Percentiles rank a stretch among this genome's conserved stretches.
These are phyloP conservation scores for Zizania palustris DNA, from an alignment of 202 grass and related monocot species.

Conservation along the genomic window DNA sequence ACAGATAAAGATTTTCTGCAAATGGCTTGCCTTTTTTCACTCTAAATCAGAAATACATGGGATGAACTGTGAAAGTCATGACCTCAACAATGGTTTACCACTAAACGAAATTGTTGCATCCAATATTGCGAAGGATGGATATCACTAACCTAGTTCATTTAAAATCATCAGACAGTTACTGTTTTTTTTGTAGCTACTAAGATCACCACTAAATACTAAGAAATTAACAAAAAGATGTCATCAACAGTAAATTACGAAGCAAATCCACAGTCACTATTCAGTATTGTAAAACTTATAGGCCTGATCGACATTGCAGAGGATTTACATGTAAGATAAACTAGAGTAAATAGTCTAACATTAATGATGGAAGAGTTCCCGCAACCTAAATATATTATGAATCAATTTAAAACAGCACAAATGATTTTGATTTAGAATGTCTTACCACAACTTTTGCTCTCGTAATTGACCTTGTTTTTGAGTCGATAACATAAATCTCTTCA, in stretches of 20 bases:
- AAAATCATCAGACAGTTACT: neutral
- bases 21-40: too few species aligned
- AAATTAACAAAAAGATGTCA: too few species aligned
- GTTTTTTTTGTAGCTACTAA: too few species aligned
- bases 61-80: neutral
- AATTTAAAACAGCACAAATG: neutral
- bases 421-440: conserved; percentile 30
- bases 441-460: conserved; percentile 90
- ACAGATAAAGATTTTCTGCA: neutral
- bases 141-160: neutral
- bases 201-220: too few species aligned
- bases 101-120: neutral
- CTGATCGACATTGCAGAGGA: neutral
- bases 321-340: conserved; percentile 24
- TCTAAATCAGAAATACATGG: too few species aligned
- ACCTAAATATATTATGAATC: neutral
- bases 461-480: conserved; percentile 88
- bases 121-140: neutral
- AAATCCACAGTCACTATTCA: neutral
- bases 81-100: neutral
- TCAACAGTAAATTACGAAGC: neutral
- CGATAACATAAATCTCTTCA: conserved; percentile 97
- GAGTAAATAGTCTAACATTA: neutral
- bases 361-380: neutral
- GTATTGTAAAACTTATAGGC: neutral